Evolutionary conservation across 108 stramenopile species (phyloP).

Genomic region (Parietichytrium sp.): DNA sequence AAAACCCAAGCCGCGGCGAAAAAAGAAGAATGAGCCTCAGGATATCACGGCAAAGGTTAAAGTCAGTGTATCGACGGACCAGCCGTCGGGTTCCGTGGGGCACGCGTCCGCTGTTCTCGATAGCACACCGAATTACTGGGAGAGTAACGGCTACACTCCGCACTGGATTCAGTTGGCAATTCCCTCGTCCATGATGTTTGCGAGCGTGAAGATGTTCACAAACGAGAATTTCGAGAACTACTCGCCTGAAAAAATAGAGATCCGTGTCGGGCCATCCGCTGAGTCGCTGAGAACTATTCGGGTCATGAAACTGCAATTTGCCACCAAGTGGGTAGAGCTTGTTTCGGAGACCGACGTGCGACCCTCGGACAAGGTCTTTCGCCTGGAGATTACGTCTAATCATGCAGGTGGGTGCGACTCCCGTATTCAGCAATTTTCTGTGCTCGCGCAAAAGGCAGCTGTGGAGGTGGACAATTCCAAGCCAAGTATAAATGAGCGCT

Average conservation of each 20-base stretch:
- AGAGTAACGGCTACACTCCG: constrained; percentile 24
- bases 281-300: neutral
- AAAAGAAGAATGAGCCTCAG: neutral
- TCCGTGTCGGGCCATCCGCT: neutral
- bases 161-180: constrained; percentile 26
- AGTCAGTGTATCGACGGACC: neutral
- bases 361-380: constrained; percentile 1
- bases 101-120: neutral
- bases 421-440: neutral
- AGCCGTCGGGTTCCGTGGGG: constrained; percentile 21
- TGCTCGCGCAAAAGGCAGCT: neutral
- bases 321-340: constrained; percentile 4
- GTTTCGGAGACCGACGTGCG: constrained; percentile 1
- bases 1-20: too few species aligned
- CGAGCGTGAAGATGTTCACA: neutral
- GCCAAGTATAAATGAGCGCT: neutral
- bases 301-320: neutral
- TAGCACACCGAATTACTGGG: constrained; percentile 18
- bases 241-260: constrained; percentile 20
- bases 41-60: constrained; percentile 1
- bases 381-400: constrained; percentile 29
- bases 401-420: constrained; percentile 35
- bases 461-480: neutral
- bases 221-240: constrained; percentile 25
- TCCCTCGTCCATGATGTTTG: neutral